Base-by-base conservation (phyloP, 176 grass and related monocot species). In the Carex scoparia region DNA sequence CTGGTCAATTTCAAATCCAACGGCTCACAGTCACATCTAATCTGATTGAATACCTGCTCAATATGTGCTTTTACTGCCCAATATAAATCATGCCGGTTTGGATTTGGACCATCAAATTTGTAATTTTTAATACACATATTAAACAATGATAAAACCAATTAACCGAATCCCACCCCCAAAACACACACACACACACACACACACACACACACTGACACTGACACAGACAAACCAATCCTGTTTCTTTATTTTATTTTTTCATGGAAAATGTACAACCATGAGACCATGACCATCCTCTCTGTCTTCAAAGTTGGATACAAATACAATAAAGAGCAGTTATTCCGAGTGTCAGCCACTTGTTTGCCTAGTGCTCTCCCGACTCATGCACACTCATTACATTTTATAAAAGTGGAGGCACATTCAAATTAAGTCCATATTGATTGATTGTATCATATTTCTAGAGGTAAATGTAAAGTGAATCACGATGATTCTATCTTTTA, bases 281-380 rank as follows among this genome's bases (percentile, higher is more conserved):
- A 23, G 23, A 23, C 23, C 23, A 23, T 23, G 23, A 23, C 23
- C 70, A 23, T 75, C 46, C 14, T 42, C 15, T 70, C 37, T 16
- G 44, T 75, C 40, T 75, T 12, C 11, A 75, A 75, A 75, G 70
- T 75, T 11, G 70, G 28, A 75, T 75, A 1, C 73, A 56, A 54
- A 75, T 75, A 1, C 73, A 56, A 54, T 15, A 23, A 77, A 77
- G 12, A 77, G 12, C 49, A 15, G 11, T 54, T 27, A 28, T 14
- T 23, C 27, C 56, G 49, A 77, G 23, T 77, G 73, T 77, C 73
- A 77, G 46, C 73, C 73, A 55, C 73, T 77, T 77, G 73, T 77
- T 77, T 77, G 48, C 73, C 10, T 32, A 77, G 49, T 77, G 48
- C 73, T 77, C 73, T 56, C 31, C 23, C 12, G 23, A 72, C 69